Conservation (phyloP, 768 basidiomycete genomes). For the Dioszegia hungarica region DNA sequence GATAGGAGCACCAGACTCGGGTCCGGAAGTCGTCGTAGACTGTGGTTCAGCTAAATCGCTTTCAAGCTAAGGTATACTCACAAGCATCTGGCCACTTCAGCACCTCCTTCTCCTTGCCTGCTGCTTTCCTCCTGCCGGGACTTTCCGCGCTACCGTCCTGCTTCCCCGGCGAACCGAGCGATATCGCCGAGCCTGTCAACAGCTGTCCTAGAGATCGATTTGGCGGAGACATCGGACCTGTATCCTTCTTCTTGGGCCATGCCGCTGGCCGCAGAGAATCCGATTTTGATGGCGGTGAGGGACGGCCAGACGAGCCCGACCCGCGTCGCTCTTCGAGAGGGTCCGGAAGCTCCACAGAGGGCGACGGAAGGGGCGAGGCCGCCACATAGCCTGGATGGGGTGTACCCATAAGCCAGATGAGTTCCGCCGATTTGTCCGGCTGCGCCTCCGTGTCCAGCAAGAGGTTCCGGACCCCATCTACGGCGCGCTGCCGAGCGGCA, state of each 20-base stretch:
- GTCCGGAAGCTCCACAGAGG: slow-evolving; percentile 12
- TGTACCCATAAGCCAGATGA: slow-evolving; percentile 86
- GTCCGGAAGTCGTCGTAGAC: slow-evolving; percentile 89
- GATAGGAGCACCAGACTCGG: slow-evolving; percentile 86
- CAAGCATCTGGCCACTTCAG: slow-evolving; percentile 51
- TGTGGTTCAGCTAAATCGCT: slow-evolving; percentile 31
- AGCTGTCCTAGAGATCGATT: slow-evolving; percentile 31
- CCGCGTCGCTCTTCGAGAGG: slow-evolving; percentile 11
- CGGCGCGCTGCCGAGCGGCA: slow-evolving; percentile 43
- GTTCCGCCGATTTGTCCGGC: slow-evolving; percentile 73
- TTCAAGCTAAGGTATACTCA: slow-evolving; percentile 17
- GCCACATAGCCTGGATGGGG: slow-evolving; percentile 53
- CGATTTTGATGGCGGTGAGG: slow-evolving; percentile 18
- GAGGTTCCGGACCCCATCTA: slow-evolving; percentile 63
- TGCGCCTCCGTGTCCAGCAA: slow-evolving; percentile 85
- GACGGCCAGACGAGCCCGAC: slow-evolving; percentile 18
- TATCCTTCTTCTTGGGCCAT: slow-evolving; percentile 17
- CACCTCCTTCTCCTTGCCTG: slow-evolving; percentile 50
- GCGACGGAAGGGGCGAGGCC: slow-evolving; percentile 20
- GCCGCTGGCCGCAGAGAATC: slow-evolving; percentile 19
- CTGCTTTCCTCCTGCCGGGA: slow-evolving; percentile 28
- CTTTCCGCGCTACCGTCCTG: slow-evolving; percentile 17
- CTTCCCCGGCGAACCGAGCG: slow-evolving; percentile 31
- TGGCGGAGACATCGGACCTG: slow-evolving; percentile 21
- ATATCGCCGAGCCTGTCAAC: slow-evolving; percentile 34